Evolutionary conservation across 371 early-diverging fungal genomes (phyloP).

Genomic region (Umbelopsis sp.): DNA sequence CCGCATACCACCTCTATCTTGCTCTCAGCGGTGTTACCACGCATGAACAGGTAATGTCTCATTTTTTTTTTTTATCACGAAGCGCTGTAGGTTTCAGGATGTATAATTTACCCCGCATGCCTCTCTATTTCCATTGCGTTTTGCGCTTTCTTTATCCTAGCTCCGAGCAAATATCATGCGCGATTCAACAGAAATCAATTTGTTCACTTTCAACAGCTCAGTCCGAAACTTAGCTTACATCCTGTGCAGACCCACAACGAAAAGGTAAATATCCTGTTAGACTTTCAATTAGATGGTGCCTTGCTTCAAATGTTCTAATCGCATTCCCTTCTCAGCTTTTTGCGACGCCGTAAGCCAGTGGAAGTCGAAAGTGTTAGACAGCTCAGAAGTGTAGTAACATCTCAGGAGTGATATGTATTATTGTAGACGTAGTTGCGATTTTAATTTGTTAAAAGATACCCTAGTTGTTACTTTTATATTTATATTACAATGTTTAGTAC

Average conservation of each 20-base stretch:
- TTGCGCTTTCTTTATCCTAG: slow-evolving; percentile 27
- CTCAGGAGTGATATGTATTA: neutral
- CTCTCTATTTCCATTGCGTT: too few relatives aligned
- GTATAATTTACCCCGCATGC: slow-evolving; percentile 15
- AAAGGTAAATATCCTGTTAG: slow-evolving; percentile 44
- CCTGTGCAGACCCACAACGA: slow-evolving; percentile 61
- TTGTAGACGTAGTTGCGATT: slow-evolving; percentile 13
- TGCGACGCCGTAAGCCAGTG: slow-evolving; percentile 39
- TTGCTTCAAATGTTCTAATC: neutral
- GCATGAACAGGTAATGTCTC: slow-evolving; percentile 75
- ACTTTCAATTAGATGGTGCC: neutral
- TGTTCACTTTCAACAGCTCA: slow-evolving; percentile 53
- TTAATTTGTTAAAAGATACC: slow-evolving; percentile 8
- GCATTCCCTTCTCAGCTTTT: slow-evolving; percentile 28
- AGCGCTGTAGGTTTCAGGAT: neutral
- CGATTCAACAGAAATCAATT: slow-evolving; percentile 47
- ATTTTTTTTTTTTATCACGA: neutral
- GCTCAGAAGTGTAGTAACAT: slow-evolving; percentile 1
- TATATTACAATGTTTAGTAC: neutral
- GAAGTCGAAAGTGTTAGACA: neutral
- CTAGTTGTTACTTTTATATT: neutral
- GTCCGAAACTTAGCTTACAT: slow-evolving; percentile 55
- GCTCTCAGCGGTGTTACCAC: slow-evolving; percentile 79
- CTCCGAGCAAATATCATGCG: slow-evolving; percentile 52
- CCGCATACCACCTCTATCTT: slow-evolving; percentile 77